Evolutionary conservation across 805 yeast genomes (phyloP).

Genomic region (Cyberlindnera mrakii): DNA sequence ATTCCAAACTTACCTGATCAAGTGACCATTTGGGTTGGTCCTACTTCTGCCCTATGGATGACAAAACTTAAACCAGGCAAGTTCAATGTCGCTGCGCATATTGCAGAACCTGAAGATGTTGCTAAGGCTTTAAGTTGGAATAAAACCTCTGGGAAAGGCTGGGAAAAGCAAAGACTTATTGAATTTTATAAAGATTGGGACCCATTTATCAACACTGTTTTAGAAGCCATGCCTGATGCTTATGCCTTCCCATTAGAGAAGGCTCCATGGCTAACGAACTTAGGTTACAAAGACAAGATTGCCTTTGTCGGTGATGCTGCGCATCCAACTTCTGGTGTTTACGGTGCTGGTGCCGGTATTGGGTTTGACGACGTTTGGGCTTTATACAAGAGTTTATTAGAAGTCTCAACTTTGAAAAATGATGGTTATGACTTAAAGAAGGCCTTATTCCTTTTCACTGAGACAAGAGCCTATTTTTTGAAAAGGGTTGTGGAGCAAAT

Average conservation of each 20-base stretch:
- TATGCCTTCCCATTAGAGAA: conserved; percentile 13
- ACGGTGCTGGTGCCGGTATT: conserved; percentile 15
- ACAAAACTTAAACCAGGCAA: conserved; percentile 7
- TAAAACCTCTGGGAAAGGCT: conserved; percentile 6
- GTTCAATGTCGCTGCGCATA: conserved; percentile 13
- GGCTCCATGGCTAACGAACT: conserved; percentile 12
- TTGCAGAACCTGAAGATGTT: conserved; percentile 8
- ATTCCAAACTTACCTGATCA: conserved; percentile 9
- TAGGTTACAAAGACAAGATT: conserved; percentile 2
- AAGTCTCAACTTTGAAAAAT: background rate
- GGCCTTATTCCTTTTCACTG: conserved; percentile 7
- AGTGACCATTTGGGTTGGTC: conserved; percentile 11
- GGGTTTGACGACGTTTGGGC: conserved; percentile 16
- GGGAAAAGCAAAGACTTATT: conserved; percentile 9
- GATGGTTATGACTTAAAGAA: conserved; percentile 4
- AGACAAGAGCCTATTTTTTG: conserved; percentile 1
- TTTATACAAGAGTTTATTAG: conserved; percentile 3
- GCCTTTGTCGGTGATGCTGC: conserved; percentile 16
- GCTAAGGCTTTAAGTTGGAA: conserved; percentile 9
- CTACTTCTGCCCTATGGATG: conserved; percentile 8
- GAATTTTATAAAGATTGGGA: conserved; percentile 14
- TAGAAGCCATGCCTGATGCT: conserved; percentile 11
- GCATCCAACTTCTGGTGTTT: conserved; percentile 15
- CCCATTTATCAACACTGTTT: conserved; percentile 9
- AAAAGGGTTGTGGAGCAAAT: conserved; percentile 9